phyloP scores from a whole-genome alignment of 2,329 filamentous ascomycete species.

The Phialocephala subalpina region DNA sequence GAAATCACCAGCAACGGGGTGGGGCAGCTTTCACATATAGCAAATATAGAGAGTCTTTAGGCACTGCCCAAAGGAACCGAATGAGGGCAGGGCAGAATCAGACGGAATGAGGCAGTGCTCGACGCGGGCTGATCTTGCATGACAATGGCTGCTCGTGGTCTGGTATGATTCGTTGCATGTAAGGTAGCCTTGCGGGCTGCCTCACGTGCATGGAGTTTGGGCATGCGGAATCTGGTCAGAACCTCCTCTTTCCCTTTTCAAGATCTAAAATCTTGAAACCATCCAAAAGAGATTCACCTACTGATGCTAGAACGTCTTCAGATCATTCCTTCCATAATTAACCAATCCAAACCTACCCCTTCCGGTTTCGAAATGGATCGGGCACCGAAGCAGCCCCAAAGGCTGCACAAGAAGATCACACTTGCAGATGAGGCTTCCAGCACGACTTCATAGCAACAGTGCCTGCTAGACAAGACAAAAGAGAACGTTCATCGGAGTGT shows the following conservation, averaged over 20 bases:
- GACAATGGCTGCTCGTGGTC: neutral
- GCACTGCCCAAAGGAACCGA: neutral
- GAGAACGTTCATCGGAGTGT: neutral
- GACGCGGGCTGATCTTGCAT: neutral
- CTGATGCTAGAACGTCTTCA: neutral
- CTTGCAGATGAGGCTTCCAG: neutral
- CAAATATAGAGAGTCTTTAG: neutral
- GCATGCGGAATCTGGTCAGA: neutral
- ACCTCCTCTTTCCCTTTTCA: neutral
- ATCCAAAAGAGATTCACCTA: neutral
- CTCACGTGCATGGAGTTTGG: neutral
- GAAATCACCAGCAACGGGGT: neutral
- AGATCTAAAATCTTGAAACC: neutral
- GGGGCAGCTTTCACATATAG: neutral
- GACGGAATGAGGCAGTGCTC: neutral
- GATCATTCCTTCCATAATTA: neutral
- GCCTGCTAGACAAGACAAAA: neutral
- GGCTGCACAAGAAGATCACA: neutral
- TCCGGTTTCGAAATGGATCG: neutral
- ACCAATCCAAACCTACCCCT: neutral
- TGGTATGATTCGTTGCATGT: neutral
- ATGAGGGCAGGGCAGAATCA: neutral
- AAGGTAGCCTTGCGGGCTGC: neutral
- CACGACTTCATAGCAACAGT: neutral
- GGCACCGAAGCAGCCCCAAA: neutral